Evolutionary conservation across 306 rosid genomes (phyloP).

Genomic region (Prunus armeniaca): DNA sequence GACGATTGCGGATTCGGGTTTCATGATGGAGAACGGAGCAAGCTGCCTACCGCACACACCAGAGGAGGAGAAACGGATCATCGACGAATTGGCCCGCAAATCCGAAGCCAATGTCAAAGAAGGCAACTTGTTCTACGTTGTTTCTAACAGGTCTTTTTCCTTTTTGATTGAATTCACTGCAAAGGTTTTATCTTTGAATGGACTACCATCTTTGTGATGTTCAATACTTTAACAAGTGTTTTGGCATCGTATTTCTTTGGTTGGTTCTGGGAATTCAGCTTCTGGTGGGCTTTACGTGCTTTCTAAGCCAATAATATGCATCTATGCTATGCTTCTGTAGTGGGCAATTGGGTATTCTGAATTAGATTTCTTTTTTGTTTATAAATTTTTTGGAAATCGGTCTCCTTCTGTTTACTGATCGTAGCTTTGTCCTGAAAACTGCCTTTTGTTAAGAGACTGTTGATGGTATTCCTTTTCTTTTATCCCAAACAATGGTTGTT

Average conservation of each 20-base stretch:
- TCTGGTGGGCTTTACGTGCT: neutral
- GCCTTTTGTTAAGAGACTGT: neutral
- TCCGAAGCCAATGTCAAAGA: conserved; percentile 83
- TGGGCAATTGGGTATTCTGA: neutral
- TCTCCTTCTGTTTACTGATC: neutral
- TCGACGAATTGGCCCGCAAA: conserved; percentile 51
- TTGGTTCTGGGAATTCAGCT: neutral
- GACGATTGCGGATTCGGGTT: conserved; percentile 78
- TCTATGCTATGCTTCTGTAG: neutral
- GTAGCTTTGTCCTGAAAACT: neutral
- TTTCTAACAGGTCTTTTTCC: conserved; percentile 58
- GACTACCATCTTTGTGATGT: neutral
- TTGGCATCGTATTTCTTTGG: conserved; percentile 5
- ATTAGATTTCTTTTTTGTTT: neutral
- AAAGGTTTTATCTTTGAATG: neutral
- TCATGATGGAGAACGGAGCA: conserved; percentile 59
- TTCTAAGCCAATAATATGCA: neutral
- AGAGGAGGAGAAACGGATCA: conserved; percentile 78
- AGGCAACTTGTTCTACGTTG: conserved; percentile 66
- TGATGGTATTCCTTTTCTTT: neutral
- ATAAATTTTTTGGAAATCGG: neutral
- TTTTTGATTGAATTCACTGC: neutral
- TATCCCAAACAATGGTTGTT: neutral
- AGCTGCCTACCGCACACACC: conserved; percentile 70
- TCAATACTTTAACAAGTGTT: neutral